phyloP scores from a whole-genome alignment of 2,329 filamentous ascomycete genomes.

The Venturia effusa region DNA sequence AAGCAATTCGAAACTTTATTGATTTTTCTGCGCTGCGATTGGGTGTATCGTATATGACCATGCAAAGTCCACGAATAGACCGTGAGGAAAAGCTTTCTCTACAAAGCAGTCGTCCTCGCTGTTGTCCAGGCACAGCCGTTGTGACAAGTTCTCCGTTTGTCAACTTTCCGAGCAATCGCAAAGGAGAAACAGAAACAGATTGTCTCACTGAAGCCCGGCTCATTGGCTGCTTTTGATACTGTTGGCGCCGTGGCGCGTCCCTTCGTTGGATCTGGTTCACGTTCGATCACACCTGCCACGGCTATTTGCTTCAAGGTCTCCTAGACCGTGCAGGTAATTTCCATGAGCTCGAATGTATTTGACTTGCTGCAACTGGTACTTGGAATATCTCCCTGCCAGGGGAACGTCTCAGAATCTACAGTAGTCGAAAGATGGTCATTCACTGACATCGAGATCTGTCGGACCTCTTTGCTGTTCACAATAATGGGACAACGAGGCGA shows the following conservation, averaged over 20 bases:
- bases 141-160: not conserved
- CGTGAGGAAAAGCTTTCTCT: too few species aligned
- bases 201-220: not conserved
- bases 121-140: not conserved
- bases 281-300: not conserved
- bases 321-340: not conserved
- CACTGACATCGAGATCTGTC: not conserved
- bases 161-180: not conserved
- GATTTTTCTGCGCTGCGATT: not conserved
- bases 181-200: not conserved
- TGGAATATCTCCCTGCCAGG: too few species aligned
- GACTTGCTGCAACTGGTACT: not conserved
- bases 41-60: not conserved
- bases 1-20: not conserved
- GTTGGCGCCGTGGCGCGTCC: not conserved
- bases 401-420: too few species aligned
- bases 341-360: not conserved
- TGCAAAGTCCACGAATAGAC: not conserved
- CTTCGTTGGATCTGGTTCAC: not conserved
- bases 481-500: not conserved
- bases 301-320: not conserved
- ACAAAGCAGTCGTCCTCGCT: not conserved
- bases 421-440: too few species aligned
- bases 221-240: not conserved
- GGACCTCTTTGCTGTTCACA: not conserved